A percentile compares a stretch with the other conserved stretches of the same genome.
Conservation (phyloP, 2,329 filamentous ascomycete genomes). For the Xylogone sp. region DNA sequence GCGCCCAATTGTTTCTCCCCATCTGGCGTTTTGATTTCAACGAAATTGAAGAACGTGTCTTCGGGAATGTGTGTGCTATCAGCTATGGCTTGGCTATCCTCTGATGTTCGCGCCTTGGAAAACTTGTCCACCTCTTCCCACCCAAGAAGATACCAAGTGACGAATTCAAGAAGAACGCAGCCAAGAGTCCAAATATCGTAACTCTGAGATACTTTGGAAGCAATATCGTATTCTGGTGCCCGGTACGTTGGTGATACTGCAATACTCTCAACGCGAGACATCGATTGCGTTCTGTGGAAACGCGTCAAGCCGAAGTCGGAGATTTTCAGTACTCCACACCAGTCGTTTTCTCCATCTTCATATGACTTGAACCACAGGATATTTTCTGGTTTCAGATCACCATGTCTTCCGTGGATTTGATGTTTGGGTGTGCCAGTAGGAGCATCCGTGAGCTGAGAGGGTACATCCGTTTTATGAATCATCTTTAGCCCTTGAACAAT, state of each 20-base stretch:
- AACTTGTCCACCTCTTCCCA: constrained; percentile 2
- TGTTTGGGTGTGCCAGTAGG: background rate
- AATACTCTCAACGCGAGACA: background rate
- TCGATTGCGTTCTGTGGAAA: constrained; percentile 11
- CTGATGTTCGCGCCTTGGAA: background rate
- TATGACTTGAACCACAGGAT: constrained; percentile 19
- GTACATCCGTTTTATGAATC: constrained; percentile 3
- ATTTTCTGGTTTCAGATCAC: constrained; percentile 26
- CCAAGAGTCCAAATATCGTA: constrained; percentile 26
- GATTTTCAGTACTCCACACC: constrained; percentile 12
- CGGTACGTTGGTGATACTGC: constrained; percentile 12
- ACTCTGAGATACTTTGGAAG: constrained; percentile 11
- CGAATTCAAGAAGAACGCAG: constrained; percentile 22
- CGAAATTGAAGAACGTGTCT: background rate
- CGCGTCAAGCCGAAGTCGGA: constrained; percentile 20
- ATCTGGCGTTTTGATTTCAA: background rate
- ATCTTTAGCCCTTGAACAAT: constrained; percentile 3
- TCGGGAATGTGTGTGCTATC: background rate
- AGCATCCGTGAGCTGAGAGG: background rate
- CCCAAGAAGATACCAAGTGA: constrained; percentile 15
- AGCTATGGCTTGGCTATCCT: background rate
- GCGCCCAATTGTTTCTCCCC: background rate
- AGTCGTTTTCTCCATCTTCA: constrained; percentile 7
- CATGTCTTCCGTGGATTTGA: constrained; percentile 19
- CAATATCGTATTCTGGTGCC: constrained; percentile 15